These are phyloP conservation scores for Eucalyptus caleyi DNA, from an alignment of 345 rosid species.

Conservation along the genomic window DNA sequence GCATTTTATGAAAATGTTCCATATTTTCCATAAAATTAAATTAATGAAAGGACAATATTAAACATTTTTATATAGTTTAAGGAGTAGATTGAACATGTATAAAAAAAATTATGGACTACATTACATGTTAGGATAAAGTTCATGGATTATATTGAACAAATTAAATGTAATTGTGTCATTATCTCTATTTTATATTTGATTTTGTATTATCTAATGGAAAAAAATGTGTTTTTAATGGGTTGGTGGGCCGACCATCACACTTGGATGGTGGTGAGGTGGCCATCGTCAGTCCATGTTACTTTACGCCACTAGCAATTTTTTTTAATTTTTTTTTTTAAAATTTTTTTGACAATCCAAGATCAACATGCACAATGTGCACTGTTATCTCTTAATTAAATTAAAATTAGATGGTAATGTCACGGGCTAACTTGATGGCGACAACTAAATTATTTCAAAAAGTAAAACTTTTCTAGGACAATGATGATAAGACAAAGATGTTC, in stretches of 20 bases:
- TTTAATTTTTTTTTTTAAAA: background rate
- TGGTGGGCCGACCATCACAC: background rate
- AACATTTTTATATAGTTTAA: no score
- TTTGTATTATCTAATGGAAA: background rate
- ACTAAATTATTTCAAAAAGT: background rate
- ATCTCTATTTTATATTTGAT: background rate
- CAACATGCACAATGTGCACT: background rate
- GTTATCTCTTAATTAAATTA: background rate
- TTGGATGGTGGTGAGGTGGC: background rate
- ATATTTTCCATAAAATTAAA: no score
- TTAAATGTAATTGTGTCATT: background rate
- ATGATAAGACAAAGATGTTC: background rate
- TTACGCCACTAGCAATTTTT: background rate
- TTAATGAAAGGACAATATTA: no score
- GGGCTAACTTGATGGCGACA: background rate
- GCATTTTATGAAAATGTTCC: no score
- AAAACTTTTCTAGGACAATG: background rate
- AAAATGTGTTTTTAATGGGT: background rate
- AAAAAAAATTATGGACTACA: no score
- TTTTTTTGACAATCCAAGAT: background rate
- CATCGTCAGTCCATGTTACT: background rate
- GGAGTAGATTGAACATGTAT: no score
- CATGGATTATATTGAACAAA: rapidly evolving
- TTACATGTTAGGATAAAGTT: background rate
- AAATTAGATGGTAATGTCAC: background rate